These are phyloP conservation scores for Mikania micrantha DNA, from an alignment of 129 eudicot species.

Conservation along the genomic window DNA sequence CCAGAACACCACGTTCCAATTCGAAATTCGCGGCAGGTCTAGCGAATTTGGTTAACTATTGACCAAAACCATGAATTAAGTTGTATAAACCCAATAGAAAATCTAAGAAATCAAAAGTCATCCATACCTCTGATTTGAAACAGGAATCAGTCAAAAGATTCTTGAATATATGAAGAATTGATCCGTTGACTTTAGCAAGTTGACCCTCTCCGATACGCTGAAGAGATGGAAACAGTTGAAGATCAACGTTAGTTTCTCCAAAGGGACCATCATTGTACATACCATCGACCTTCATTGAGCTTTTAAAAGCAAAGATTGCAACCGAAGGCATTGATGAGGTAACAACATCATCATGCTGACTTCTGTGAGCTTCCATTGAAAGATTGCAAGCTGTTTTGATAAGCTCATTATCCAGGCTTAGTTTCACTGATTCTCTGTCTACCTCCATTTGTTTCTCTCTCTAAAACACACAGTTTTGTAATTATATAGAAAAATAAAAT, in stretches of 20 bases:
- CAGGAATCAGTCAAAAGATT: background rate
- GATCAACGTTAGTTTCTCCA: constrained; percentile 9
- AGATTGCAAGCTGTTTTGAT: background rate
- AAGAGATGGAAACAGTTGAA: constrained; percentile 4
- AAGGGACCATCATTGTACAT: constrained; percentile 7
- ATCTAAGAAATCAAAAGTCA: background rate
- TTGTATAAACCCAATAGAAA: background rate
- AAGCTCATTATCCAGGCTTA: background rate
- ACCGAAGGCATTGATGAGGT: constrained; percentile 8
- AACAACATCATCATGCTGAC: background rate
- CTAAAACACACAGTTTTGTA: background rate
- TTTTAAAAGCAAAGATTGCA: background rate
- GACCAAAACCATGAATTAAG: background rate
- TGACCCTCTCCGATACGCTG: constrained; percentile 21
- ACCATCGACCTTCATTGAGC: background rate
- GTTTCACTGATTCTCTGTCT: constrained; percentile 12
- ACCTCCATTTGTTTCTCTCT: constrained; percentile 8
- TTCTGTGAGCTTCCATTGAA: constrained; percentile 17
- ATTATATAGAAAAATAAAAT: too few species aligned
- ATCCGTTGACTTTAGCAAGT: constrained; percentile 23
- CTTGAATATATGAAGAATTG: background rate
- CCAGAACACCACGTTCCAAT: too few species aligned
- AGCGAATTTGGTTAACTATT: too few species aligned
- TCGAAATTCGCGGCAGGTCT: too few species aligned
- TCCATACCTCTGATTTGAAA: constrained; percentile 21